Percentiles rank a stretch among this genome's conserved stretches.
These are phyloP conservation scores for Populus tomentosa DNA, from an alignment of 441 rosid genomes.

Conservation along the genomic window DNA sequence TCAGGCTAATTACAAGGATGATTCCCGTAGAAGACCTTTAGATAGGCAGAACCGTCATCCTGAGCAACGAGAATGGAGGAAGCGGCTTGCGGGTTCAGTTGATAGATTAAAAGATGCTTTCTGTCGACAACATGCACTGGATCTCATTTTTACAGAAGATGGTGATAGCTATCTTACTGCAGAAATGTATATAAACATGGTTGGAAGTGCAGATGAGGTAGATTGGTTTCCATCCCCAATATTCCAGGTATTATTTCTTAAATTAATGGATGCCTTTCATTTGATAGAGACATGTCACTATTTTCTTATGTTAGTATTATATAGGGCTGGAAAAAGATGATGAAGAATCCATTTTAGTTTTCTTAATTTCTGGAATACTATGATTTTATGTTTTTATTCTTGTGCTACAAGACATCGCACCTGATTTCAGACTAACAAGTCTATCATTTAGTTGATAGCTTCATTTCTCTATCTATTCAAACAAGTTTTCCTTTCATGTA, in stretches of 20 bases:
- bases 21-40: conserved; percentile 54
- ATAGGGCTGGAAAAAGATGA: not conserved
- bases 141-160: conserved; percentile 95
- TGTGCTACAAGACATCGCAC: not conserved
- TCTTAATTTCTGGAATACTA: too few species aligned
- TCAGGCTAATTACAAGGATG: conserved; percentile 63
- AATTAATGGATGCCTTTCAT: not conserved
- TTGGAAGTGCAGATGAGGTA: conserved; percentile 59
- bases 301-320: not conserved
- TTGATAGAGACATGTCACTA: not conserved
- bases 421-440: not conserved
- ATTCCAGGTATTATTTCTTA: conserved; percentile 67
- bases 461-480: not conserved
- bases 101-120: conserved; percentile 87
- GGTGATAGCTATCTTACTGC: conserved; percentile 91
- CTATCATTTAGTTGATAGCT: not conserved
- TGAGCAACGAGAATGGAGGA: conserved; percentile 99
- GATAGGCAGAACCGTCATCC: conserved; percentile 98
- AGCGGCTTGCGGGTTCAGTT: conserved; percentile 75
- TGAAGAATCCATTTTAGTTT: not conserved
- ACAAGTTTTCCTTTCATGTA: not conserved
- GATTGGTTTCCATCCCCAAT: conserved; percentile 90
- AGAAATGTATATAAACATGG: conserved; percentile 85
- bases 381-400: not conserved
- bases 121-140: conserved; percentile 96